These are phyloP conservation scores for Turritis glabra DNA, from an alignment of 345 rosid species.

Conservation along the genomic window DNA sequence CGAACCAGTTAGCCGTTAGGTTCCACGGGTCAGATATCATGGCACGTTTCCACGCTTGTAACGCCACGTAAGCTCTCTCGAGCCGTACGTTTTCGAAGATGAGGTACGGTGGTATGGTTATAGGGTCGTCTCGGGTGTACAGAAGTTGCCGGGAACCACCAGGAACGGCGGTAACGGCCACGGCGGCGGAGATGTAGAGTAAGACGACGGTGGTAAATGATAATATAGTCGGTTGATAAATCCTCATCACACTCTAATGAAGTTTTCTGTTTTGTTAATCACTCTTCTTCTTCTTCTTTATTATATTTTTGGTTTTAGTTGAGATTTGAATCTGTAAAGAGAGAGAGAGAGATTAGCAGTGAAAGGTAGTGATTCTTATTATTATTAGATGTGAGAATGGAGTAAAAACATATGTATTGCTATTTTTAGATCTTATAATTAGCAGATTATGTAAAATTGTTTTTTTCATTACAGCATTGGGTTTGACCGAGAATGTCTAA, in stretches of 20 bases:
- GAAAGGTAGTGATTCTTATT: slow-evolving; percentile 19
- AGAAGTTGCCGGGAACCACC: slow-evolving; percentile 35
- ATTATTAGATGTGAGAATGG: slow-evolving; percentile 12
- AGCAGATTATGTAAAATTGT: not conserved
- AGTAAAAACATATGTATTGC: not conserved
- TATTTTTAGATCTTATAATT: slow-evolving; percentile 27
- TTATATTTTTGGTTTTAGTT: slow-evolving; percentile 8
- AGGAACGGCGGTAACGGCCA: not conserved
- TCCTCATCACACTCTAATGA: slow-evolving; percentile 42
- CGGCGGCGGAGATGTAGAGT: slow-evolving; percentile 18
- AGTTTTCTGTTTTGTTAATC: slow-evolving; percentile 7
- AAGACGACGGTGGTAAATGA: slow-evolving; percentile 29
- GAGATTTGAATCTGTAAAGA: slow-evolving; percentile 7
- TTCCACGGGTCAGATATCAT: slow-evolving; percentile 70
- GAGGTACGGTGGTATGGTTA: slow-evolving; percentile 44
- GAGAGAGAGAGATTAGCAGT: slow-evolving; percentile 22
- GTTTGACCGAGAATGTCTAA: slow-evolving; percentile 33
- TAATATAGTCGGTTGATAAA: slow-evolving; percentile 1
- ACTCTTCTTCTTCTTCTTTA: slow-evolving; percentile 17
- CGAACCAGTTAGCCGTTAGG: slow-evolving; percentile 62
- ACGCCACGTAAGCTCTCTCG: slow-evolving; percentile 64
- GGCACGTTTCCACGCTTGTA: slow-evolving; percentile 79
- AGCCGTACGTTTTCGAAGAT: slow-evolving; percentile 60
- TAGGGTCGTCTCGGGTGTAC: slow-evolving; percentile 34
- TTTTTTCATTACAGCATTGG: slow-evolving; percentile 16